Evolutionary conservation across 169 alveolate genomes (phyloP), one percentile per base, ranked within the genome.

Genomic region (Cryptosporidium bovis): DNA sequence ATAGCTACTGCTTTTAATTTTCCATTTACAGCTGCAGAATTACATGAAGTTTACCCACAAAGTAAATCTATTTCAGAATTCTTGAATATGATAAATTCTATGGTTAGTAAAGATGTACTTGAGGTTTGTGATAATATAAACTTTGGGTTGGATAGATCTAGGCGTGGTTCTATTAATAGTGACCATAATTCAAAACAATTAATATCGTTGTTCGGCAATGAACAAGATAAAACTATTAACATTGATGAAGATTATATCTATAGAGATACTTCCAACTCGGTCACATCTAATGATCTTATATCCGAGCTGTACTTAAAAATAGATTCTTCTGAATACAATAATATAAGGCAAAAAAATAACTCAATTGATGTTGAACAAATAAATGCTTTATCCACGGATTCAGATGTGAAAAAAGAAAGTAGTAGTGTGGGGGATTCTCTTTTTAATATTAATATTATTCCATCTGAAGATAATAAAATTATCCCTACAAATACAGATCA

Each of bases 1-100:
- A 90, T 90, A 55, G 95, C 95, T 27, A 83, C 92, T 15, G 92
- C 92, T 24, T 92, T 92, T 71, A 90, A 94, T 24, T 64, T 83
- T 27, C 71, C 93, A 24, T 92, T 92, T 83, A 83, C 85, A 31
- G 85, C 91, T 7, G 40, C 90, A 16, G 94, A 91, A 48, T 71
- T 91, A 69, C 91, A 91, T 62, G 90, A 83, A 51, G 90, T 91
- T 34, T 91, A 84, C 56, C 93, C 93, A n/a, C 90, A 87, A 56
- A 83, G 77, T 5, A 84, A 87, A 12, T 82, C 93, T 48, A 65
- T 82, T 48, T 66, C 55, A 8, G 92, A 91, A 7, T 60, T 91
- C 64, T 71, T 87, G 56, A 91, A 51, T 34, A 84, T 84, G 64
- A 82, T 83, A 40, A 68, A 48, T 51, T 56, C 89, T 20, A 83